Percentiles rank a stretch among this genome's conserved stretches.
phyloP scores from a whole-genome alignment of 140 eudicot genomes.

The Senecio squalidus region DNA sequence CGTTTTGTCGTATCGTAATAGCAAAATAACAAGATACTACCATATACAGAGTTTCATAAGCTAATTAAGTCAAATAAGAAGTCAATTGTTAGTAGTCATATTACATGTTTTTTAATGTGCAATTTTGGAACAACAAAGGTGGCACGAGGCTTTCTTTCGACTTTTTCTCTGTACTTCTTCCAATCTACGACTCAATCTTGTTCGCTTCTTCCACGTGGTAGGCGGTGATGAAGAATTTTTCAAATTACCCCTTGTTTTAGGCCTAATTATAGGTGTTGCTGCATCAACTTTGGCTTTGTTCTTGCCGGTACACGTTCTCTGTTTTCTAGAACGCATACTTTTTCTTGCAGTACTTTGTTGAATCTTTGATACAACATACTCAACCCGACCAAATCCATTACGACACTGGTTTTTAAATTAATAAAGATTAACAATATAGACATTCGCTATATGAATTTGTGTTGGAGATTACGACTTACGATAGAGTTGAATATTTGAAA shows the following conservation, averaged over 20 bases:
- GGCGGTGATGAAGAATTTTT: conserved; percentile 1
- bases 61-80: not conserved
- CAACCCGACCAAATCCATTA: conserved; percentile 12
- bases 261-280: conserved; percentile 12
- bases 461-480: not conserved
- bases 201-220: conserved; percentile 13
- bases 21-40: too few relatives aligned
- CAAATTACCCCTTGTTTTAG: conserved; percentile 2
- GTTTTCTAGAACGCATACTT: conserved; percentile 13
- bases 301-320: conserved; percentile 3
- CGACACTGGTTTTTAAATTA: not conserved
- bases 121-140: conserved; percentile 16
- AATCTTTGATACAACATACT: conserved; percentile 6
- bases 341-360: conserved; percentile 16
- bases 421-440: not conserved
- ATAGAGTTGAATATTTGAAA: not conserved
- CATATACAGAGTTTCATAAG: not conserved
- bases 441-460: not conserved
- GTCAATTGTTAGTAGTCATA: not conserved
- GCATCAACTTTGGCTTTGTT: conserved; percentile 7
- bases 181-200: conserved; percentile 19
- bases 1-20: too few relatives aligned
- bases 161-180: conserved; percentile 17
- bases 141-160: conserved; percentile 19
- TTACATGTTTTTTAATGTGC: not conserved